phyloP scores from a whole-genome alignment of 768 basidiomycete species.

The Mycena alexandri region DNA sequence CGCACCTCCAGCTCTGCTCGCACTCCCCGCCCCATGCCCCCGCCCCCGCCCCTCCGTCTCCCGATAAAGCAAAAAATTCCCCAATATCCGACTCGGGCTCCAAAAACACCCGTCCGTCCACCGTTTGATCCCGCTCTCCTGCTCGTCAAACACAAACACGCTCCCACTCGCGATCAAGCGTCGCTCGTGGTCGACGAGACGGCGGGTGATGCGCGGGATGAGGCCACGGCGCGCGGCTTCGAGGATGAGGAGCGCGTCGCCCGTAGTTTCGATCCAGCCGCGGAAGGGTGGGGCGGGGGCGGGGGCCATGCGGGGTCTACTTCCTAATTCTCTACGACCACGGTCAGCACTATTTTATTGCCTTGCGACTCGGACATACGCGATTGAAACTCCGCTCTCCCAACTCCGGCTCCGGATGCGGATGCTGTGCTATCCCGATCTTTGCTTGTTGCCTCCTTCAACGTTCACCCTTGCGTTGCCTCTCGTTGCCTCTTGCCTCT shows the following conservation, averaged over 20 bases:
- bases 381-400: too few species aligned
- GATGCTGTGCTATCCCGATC: too few species aligned
- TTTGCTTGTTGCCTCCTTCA: too few species aligned
- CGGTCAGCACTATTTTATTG: too few species aligned
- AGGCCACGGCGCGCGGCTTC: constrained; percentile 92
- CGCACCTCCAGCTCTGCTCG: constrained; percentile 48
- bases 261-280: constrained; percentile 95
- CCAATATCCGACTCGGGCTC: constrained; percentile 93
- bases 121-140: constrained; percentile 96
- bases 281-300: too few species aligned
- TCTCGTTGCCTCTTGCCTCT: too few species aligned
- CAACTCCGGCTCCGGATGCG: too few species aligned
- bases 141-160: constrained; percentile 98
- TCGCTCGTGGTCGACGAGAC: constrained; percentile 92
- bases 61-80: constrained; percentile 95
- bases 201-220: constrained; percentile 91
- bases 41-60: constrained; percentile 89
- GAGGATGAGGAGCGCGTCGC: constrained; percentile 95
- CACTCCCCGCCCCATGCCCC: constrained; percentile 60
- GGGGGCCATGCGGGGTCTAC: too few species aligned
- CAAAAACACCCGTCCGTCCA: constrained; percentile 99
- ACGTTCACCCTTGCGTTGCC: too few species aligned
- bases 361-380: too few species aligned
- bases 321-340: too few species aligned
- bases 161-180: constrained; percentile 94